These are phyloP conservation scores for Trichophyton simii DNA, from an alignment of 2,329 filamentous ascomycete species.

Conservation along the genomic window DNA sequence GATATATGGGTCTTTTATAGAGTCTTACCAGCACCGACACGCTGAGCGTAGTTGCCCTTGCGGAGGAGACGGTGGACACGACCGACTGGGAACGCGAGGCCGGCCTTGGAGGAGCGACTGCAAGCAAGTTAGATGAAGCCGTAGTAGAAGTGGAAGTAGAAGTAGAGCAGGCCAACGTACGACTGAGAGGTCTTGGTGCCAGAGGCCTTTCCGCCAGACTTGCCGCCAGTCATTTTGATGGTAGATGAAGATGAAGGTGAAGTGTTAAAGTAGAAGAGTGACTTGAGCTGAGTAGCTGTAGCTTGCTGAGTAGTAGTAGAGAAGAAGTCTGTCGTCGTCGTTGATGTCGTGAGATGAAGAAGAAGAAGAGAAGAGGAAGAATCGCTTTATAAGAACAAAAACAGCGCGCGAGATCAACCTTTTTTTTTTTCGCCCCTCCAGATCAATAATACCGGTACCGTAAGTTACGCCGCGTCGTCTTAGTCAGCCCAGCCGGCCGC, in stretches of 20 bases:
- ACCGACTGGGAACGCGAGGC: conserved; percentile 96
- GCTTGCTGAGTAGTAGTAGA: conserved; percentile 9
- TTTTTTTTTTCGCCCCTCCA: conserved; percentile 19
- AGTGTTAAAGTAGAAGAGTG: conserved; percentile 15
- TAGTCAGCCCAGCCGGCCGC: background rate
- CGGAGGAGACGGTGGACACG: conserved; percentile 98
- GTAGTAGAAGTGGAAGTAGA: conserved; percentile 5
- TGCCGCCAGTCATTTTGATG: conserved; percentile 99
- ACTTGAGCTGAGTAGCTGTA: conserved; percentile 12
- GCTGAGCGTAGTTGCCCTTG: conserved; percentile 99
- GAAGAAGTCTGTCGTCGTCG: too few relatives aligned
- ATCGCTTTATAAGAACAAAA: conserved; percentile 6
- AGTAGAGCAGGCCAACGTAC: conserved; percentile 48
- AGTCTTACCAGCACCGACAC: conserved; percentile 76
- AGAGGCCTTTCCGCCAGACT: conserved; percentile 99
- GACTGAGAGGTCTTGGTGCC: conserved; percentile 98
- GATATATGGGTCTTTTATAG: too few relatives aligned
- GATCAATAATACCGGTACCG: conserved; percentile 28
- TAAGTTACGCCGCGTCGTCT: conserved; percentile 14
- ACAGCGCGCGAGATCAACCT: conserved; percentile 33
- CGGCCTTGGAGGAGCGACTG: conserved; percentile 97
- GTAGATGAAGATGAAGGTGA: conserved; percentile 20
- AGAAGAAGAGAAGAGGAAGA: conserved; percentile 11
- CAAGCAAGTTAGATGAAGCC: conserved; percentile 29
- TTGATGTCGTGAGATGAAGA: background rate